These are phyloP conservation scores for Catenaria anguillulae DNA, from an alignment of 371 early-diverging fungal genomes.

Conservation along the genomic window DNA sequence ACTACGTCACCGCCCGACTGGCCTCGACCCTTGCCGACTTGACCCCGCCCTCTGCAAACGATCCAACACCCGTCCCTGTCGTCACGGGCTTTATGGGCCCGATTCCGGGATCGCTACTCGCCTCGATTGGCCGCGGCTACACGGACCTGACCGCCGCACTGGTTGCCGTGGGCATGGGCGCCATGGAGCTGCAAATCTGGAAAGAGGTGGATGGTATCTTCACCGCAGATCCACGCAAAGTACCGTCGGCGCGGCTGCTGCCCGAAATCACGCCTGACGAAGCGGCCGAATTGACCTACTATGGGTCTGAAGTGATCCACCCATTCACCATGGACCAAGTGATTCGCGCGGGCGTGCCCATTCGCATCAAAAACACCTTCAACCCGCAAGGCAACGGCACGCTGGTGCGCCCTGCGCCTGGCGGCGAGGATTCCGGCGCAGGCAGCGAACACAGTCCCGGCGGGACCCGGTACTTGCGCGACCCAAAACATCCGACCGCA, in stretches of 20 bases:
- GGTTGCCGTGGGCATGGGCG: conserved; percentile 59
- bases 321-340: conserved; percentile 99
- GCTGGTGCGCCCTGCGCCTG: conserved; percentile 61
- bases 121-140: conserved; percentile 92
- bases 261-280: conserved; percentile 91
- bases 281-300: conserved; percentile 96
- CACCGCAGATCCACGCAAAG: conserved; percentile 97
- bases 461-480: background rate
- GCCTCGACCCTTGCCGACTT: background rate
- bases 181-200: conserved; percentile 89
- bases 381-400: conserved; percentile 83
- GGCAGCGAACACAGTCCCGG: background rate
- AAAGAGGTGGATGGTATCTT: conserved; percentile 98
- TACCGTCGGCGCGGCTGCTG: conserved; percentile 72
- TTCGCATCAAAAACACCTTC: conserved; percentile 93
- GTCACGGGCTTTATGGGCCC: conserved; percentile 75
- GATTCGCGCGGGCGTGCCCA: conserved; percentile 83
- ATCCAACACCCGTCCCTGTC: background rate
- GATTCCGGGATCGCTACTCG: conserved; percentile 81
- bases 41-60: background rate
- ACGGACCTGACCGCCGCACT: conserved; percentile 94
- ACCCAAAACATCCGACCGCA: conserved; percentile 49
- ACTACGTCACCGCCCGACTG: conserved; percentile 8
- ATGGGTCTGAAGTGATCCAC: conserved; percentile 94
- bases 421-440: conserved; percentile 7